A percentile compares a stretch with the other conserved stretches of the same genome.
Conservation (phyloP, 2,329 filamentous ascomycete genomes). For the Exophiala sp. region DNA sequence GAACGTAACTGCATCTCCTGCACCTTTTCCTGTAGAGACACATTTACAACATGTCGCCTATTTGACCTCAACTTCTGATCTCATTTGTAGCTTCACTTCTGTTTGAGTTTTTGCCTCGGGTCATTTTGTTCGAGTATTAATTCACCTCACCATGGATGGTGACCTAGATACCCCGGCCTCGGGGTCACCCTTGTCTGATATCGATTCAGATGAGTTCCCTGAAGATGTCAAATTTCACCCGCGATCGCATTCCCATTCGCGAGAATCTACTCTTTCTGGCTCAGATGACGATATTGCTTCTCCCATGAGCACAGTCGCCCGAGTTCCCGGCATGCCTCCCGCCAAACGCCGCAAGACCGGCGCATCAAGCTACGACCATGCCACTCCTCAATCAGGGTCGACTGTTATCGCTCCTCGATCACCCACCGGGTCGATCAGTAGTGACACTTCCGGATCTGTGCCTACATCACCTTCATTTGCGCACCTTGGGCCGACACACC, state of each 20-base stretch:
- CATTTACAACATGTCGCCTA: neutral
- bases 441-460: constrained; percentile 83
- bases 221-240: constrained; percentile 55
- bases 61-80: neutral
- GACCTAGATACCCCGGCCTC: constrained; percentile 47
- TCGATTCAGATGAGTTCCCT: constrained; percentile 61
- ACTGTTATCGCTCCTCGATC: constrained; percentile 37
- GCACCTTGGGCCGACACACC: constrained; percentile 47
- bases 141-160: constrained; percentile 7
- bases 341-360: constrained; percentile 49
- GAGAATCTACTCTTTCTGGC: constrained; percentile 33
- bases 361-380: constrained; percentile 44
- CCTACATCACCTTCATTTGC: constrained; percentile 67
- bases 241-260: constrained; percentile 44
- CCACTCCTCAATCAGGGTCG: constrained; percentile 46
- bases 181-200: constrained; percentile 62
- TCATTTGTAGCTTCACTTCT: neutral
- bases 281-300: constrained; percentile 29
- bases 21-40: neutral
- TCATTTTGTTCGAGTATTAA: neutral
- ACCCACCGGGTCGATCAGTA: constrained; percentile 71
- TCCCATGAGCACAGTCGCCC: constrained; percentile 23
- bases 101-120: neutral
- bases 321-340: constrained; percentile 40
- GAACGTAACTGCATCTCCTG: neutral